Conservation (phyloP, 495 filamentous ascomycete genomes). For the Neurospora tetrasperma region DNA sequence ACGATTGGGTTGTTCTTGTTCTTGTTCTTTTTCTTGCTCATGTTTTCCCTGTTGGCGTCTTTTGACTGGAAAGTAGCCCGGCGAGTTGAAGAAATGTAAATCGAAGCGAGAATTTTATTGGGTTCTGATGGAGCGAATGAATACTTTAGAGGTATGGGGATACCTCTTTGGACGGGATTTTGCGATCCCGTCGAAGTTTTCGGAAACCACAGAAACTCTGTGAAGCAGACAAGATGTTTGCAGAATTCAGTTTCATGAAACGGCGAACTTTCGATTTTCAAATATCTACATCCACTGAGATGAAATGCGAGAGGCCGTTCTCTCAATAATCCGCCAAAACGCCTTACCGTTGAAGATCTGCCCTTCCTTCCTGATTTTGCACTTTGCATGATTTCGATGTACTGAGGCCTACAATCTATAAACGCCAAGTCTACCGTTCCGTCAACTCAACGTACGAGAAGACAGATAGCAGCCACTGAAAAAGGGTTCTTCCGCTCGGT, state of each 20-base stretch:
- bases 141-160: not conserved
- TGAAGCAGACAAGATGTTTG: not conserved
- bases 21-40: not conserved
- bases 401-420: not conserved
- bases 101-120: not conserved
- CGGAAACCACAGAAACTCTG: not conserved
- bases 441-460: not conserved
- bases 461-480: not conserved
- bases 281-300: not conserved
- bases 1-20: constrained; percentile 2
- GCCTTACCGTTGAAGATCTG: not conserved
- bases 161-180: not conserved
- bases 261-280: not conserved
- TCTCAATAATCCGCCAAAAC: not conserved
- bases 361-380: not conserved
- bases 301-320: not conserved
- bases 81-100: not conserved
- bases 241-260: not conserved
- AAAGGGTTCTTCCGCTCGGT: not conserved
- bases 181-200: not conserved
- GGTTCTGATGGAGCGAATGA: not conserved
- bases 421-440: not conserved
- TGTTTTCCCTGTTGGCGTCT: not conserved
- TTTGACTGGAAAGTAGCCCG: not conserved
- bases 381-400: not conserved